A percentile compares a stretch with the other conserved stretches of the same genome.
phyloP scores from a whole-genome alignment of 805 yeast species.

The Metschnikowia hibisci region DNA sequence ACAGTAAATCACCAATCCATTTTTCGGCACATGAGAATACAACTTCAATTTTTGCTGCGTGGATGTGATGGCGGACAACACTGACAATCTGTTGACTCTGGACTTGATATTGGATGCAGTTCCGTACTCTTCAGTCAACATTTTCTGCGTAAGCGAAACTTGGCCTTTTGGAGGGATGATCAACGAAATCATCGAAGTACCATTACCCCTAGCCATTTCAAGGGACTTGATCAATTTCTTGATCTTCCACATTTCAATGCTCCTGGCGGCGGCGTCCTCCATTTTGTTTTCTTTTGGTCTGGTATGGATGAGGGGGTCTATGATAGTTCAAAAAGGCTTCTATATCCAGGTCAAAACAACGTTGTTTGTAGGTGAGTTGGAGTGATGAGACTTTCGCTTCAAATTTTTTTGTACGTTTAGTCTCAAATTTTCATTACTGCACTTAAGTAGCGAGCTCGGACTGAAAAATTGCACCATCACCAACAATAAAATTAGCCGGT shows the following conservation, averaged over 20 bases:
- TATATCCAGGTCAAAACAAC: neutral
- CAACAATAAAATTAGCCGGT: no score
- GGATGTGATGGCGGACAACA: slow-evolving; percentile 93
- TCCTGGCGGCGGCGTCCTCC: slow-evolving; percentile 68
- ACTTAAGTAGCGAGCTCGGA: slow-evolving; percentile 2
- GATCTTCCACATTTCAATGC: slow-evolving; percentile 98
- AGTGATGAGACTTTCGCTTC: slow-evolving; percentile 1
- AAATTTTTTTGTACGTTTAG: slow-evolving; percentile 3
- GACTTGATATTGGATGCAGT: slow-evolving; percentile 98
- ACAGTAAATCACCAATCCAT: slow-evolving; percentile 94
- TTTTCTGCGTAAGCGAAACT: slow-evolving; percentile 78
- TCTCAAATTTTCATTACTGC: slow-evolving; percentile 7
- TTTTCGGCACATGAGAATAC: slow-evolving; percentile 85
- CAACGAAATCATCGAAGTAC: slow-evolving; percentile 97
- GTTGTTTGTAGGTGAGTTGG: slow-evolving; percentile 1
- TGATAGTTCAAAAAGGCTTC: neutral
- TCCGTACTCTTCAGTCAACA: slow-evolving; percentile 97
- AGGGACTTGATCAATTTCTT: slow-evolving; percentile 86
- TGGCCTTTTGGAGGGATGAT: slow-evolving; percentile 96
- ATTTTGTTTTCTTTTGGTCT: slow-evolving; percentile 7
- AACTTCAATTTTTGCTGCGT: slow-evolving; percentile 95
- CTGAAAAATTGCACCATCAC: neutral
- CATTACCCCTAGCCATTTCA: slow-evolving; percentile 94
- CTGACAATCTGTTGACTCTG: slow-evolving; percentile 94
- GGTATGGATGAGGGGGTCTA: neutral